Percentiles rank a stretch among this genome's conserved stretches.
phyloP scores from a whole-genome alignment of 345 rosid species.

The Rubroshorea leprosula region DNA sequence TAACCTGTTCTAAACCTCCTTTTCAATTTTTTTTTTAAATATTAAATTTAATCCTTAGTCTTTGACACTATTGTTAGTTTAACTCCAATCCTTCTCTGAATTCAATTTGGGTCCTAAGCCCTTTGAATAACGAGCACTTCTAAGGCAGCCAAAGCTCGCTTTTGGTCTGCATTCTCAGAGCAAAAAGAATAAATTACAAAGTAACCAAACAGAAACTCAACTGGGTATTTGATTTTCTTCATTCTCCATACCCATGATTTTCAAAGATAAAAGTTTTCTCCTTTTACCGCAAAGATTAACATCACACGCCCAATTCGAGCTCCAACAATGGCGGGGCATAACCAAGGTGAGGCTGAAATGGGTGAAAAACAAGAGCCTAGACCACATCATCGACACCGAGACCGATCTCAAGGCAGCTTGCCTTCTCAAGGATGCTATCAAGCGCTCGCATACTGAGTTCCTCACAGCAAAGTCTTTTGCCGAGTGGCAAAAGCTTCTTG shows the following conservation, averaged over 20 bases:
- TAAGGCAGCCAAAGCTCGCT: too few species aligned
- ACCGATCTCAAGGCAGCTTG: slow-evolving; percentile 93
- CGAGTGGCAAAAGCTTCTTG: slow-evolving; percentile 92
- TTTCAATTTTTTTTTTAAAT: too few species aligned
- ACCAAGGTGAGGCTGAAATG: slow-evolving; percentile 82
- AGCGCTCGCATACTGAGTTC: slow-evolving; percentile 78
- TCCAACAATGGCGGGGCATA: slow-evolving; percentile 49
- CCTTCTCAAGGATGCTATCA: slow-evolving; percentile 84
- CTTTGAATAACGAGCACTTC: too few species aligned
- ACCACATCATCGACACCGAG: slow-evolving; percentile 76
- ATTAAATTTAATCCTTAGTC: background rate
- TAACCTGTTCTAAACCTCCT: too few species aligned
- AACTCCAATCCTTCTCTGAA: too few species aligned
- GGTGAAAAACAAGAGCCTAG: slow-evolving; percentile 81
- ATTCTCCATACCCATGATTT: slow-evolving; percentile 19
- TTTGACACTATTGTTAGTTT: background rate
- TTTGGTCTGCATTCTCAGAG: background rate
- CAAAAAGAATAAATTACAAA: background rate
- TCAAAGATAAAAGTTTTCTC: slow-evolving; percentile 22
- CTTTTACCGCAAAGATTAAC: slow-evolving; percentile 15
- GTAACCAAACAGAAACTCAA: background rate
- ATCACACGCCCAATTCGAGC: slow-evolving; percentile 20
- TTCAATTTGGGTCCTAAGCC: too few species aligned
- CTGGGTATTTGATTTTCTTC: background rate
- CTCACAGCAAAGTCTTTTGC: slow-evolving; percentile 83